A percentile compares a stretch with the other conserved stretches of the same genome.
These are phyloP conservation scores for Lippia alba DNA, from an alignment of 305 asterid species.

Conservation along the genomic window DNA sequence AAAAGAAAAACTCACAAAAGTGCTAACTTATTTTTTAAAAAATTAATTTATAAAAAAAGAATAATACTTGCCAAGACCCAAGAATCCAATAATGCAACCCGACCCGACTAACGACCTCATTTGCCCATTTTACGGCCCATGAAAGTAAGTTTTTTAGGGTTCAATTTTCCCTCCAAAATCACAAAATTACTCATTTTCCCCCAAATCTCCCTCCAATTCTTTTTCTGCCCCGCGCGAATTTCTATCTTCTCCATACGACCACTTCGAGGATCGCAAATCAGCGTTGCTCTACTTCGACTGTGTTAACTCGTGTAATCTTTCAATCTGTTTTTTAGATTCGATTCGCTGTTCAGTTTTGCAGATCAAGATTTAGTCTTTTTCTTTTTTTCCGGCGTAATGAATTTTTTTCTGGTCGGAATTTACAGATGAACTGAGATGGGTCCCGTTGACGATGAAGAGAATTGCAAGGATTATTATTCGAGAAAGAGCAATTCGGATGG, in stretches of 20 bases:
- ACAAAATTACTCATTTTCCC: not conserved
- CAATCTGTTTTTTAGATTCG: not conserved
- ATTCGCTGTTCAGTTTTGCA: not conserved
- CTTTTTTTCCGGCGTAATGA: not conserved
- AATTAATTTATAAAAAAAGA: too few species aligned
- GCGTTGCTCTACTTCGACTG: conserved; percentile 9
- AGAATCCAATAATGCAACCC: too few species aligned
- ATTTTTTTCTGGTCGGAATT: not conserved
- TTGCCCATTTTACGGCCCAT: not conserved
- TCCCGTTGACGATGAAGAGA: conserved; percentile 37
- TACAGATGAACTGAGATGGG: conserved; percentile 54
- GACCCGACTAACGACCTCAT: not conserved
- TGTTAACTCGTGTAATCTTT: not conserved
- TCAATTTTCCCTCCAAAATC: conserved; percentile 71
- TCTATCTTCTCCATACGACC: not conserved
- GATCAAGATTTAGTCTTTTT: not conserved
- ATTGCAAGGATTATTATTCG: conserved; percentile 21
- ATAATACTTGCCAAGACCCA: too few species aligned
- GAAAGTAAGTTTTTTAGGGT: conserved; percentile 27
- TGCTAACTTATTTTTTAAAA: too few species aligned
- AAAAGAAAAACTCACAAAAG: too few species aligned
- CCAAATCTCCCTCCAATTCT: conserved; percentile 42
- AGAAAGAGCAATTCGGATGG: conserved; percentile 28
- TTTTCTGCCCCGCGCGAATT: conserved; percentile 29
- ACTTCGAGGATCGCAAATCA: conserved; percentile 13